Evolutionary conservation across 2,329 filamentous ascomycete genomes (phyloP).

Genomic region (Sclerotinia spermophila): DNA sequence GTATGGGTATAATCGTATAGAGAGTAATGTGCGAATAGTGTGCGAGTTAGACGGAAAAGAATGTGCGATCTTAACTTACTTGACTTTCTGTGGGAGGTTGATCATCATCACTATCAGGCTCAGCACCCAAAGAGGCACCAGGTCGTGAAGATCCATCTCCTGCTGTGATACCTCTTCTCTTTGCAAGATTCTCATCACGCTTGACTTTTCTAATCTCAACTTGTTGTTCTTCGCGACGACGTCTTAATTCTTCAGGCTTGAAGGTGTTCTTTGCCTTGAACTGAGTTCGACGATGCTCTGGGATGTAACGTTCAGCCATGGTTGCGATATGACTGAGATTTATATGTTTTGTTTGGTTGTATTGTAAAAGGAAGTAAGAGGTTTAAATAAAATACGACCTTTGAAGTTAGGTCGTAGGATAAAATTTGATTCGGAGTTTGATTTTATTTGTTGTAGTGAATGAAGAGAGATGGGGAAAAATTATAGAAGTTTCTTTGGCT

Average conservation of each 20-base stretch:
- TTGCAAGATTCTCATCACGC: conserved; percentile 97
- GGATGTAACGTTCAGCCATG: conserved; percentile 99
- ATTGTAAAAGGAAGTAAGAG: conserved; percentile 12
- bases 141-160: conserved; percentile 67
- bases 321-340: conserved; percentile 27
- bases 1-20: not conserved
- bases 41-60: not conserved
- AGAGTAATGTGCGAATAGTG: not conserved
- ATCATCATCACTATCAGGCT: conserved; percentile 96
- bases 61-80: conserved; percentile 56
- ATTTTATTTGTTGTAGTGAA: conserved; percentile 6
- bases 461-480: conserved; percentile 15
- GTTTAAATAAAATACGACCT: conserved; percentile 6
- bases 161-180: conserved; percentile 88
- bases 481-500: conserved; percentile 19
- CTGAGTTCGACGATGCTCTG: conserved; percentile 97
- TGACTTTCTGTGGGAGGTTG: conserved; percentile 91
- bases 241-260: conserved; percentile 97
- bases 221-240: conserved; percentile 97
- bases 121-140: conserved; percentile 79
- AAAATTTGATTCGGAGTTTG: conserved; percentile 17
- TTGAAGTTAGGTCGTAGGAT: conserved; percentile 21
- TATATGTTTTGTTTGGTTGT: conserved; percentile 16
- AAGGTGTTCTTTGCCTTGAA: conserved; percentile 99
- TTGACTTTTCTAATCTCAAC: conserved; percentile 99